Percentiles rank a stretch among this genome's conserved stretches.
phyloP scores from a whole-genome alignment of 768 basidiomycete species.

The Lentinus brumalis region DNA sequence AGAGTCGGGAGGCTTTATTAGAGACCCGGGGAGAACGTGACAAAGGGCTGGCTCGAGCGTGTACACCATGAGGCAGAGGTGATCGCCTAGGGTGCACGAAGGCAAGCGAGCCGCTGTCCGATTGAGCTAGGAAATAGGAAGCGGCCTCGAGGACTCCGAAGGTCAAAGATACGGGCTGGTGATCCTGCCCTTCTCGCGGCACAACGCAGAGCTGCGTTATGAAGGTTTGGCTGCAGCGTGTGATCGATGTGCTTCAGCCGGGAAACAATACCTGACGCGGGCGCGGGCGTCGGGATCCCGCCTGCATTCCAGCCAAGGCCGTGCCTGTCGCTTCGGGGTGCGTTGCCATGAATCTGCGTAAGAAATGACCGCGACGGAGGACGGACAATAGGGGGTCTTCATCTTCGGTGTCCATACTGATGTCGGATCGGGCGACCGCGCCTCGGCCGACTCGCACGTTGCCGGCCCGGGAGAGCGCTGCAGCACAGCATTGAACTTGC shows the following conservation, averaged over 20 bases:
- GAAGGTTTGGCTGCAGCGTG: slow-evolving; percentile 16
- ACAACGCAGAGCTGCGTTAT: slow-evolving; percentile 13
- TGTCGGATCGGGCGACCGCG: background rate
- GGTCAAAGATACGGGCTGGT: slow-evolving; percentile 22
- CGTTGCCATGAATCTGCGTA: background rate
- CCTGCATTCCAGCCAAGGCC: background rate
- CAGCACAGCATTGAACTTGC: background rate
- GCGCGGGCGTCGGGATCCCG: background rate
- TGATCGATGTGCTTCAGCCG: slow-evolving; percentile 15
- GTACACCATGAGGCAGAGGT: slow-evolving; percentile 37
- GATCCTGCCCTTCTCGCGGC: slow-evolving; percentile 22
- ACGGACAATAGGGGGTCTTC: background rate
- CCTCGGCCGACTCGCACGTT: background rate
- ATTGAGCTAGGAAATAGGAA: slow-evolving; percentile 17
- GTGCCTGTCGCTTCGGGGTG: background rate
- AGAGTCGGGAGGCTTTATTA: slow-evolving; percentile 28
- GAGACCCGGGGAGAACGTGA: slow-evolving; percentile 31
- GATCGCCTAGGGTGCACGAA: slow-evolving; percentile 21
- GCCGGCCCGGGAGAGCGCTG: background rate
- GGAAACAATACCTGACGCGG: background rate
- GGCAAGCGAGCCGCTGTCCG: slow-evolving; percentile 17
- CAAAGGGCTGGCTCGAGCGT: slow-evolving; percentile 33
- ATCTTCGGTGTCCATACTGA: background rate
- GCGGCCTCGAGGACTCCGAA: slow-evolving; percentile 13
- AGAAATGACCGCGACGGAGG: background rate